Evolutionary conservation across 192 early-diverging fungal genomes (phyloP).

Genomic region (Coemansia sp.): DNA sequence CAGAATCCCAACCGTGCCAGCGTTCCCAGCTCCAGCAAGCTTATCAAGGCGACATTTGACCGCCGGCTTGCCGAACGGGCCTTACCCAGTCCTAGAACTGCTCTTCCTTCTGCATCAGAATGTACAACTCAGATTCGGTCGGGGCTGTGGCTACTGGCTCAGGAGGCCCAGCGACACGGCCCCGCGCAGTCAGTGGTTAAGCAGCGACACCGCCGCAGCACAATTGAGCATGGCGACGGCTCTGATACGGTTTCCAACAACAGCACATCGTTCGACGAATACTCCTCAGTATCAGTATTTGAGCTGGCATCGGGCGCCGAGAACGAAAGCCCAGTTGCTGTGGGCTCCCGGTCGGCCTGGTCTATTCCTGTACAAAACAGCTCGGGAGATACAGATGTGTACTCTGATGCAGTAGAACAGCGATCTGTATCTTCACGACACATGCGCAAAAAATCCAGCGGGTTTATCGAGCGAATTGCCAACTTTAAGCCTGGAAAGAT

Average conservation of each 20-base stretch:
- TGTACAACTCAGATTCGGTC: slow-evolving; percentile 29
- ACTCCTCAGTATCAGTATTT: slow-evolving; percentile 27
- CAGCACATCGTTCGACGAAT: slow-evolving; percentile 23
- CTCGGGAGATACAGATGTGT: neutral
- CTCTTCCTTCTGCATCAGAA: slow-evolving; percentile 29
- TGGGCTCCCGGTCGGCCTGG: neutral
- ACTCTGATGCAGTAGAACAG: neutral
- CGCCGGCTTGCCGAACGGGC: neutral
- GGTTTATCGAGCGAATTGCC: slow-evolving; percentile 40
- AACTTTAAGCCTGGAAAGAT: slow-evolving; percentile 17
- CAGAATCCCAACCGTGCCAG: neutral
- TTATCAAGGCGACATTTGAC: slow-evolving; percentile 1
- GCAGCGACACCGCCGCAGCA: slow-evolving; percentile 27
- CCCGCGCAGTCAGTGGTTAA: slow-evolving; percentile 26
- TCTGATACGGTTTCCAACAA: slow-evolving; percentile 27
- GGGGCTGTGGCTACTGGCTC: slow-evolving; percentile 33
- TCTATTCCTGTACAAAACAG: neutral
- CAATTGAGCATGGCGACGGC: slow-evolving; percentile 16
- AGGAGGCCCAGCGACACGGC: slow-evolving; percentile 21
- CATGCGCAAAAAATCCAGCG: slow-evolving; percentile 39
- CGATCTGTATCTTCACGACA: slow-evolving; percentile 9
- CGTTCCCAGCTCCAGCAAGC: neutral
- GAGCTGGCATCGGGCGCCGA: slow-evolving; percentile 6
- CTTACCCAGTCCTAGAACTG: neutral
- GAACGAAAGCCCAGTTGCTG: neutral